These are phyloP conservation scores for Candida smagusa DNA, from an alignment of 1,139 yeast species.

Conservation along the genomic window DNA sequence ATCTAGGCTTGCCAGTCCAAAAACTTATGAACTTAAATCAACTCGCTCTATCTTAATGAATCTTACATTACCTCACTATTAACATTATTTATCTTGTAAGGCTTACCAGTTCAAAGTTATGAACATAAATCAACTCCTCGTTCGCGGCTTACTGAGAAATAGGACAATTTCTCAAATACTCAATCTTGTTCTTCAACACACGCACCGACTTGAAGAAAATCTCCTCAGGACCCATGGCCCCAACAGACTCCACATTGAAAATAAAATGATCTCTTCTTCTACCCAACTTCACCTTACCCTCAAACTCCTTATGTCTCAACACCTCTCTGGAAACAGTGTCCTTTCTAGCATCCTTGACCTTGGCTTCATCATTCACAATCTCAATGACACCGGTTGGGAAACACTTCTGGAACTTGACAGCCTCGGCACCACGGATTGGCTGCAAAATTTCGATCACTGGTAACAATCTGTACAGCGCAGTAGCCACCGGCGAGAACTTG, in stretches of 20 bases:
- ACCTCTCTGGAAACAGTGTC: constrained; percentile 98
- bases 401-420: constrained; percentile 77
- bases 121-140: too few relatives aligned
- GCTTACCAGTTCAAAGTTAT: too few relatives aligned
- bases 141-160: constrained; percentile 48
- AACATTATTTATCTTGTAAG: too few relatives aligned
- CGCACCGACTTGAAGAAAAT: constrained; percentile 87
- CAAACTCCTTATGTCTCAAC: constrained; percentile 85
- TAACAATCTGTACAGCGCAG: constrained; percentile 93
- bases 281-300: constrained; percentile 86
- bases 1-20: too few relatives aligned
- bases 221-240: constrained; percentile 96
- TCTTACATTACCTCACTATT: too few relatives aligned
- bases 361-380: constrained; percentile 71
- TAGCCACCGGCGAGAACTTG: constrained; percentile 93
- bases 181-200: constrained; percentile 81
- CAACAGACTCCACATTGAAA: constrained; percentile 90
- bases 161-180: constrained; percentile 74
- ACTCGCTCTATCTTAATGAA: too few relatives aligned
- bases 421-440: constrained; percentile 76
- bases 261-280: constrained; percentile 90
- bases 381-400: constrained; percentile 93
- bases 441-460: constrained; percentile 81
- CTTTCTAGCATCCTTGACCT: constrained; percentile 80
- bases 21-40: too few relatives aligned